Conservation (phyloP, 2,329 filamentous ascomycete genomes). For the Mycogone perniciosa region DNA sequence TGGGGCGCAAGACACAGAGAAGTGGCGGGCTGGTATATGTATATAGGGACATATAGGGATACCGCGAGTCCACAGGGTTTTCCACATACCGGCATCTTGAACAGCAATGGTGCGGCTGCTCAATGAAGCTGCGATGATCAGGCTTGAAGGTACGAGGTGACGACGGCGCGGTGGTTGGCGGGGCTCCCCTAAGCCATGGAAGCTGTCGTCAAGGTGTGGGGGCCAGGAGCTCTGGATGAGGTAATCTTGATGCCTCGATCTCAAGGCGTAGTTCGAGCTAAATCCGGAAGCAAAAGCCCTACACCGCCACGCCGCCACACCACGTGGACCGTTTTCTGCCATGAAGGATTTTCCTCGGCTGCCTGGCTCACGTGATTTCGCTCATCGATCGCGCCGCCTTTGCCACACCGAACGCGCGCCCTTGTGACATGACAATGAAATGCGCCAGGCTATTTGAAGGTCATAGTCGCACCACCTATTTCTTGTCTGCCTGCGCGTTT, state of each 20-base stretch:
- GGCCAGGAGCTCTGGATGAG: constrained; percentile 1
- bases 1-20: not conserved
- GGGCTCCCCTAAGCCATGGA: constrained; percentile 12
- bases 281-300: not conserved
- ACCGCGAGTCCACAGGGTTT: constrained; percentile 10
- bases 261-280: constrained; percentile 3
- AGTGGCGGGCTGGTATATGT: not conserved
- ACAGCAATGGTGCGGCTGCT: constrained; percentile 19
- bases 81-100: constrained; percentile 43
- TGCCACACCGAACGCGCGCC: constrained; percentile 16
- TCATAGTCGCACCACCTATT: not conserved
- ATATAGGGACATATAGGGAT: constrained; percentile 5
- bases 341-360: constrained; percentile 17
- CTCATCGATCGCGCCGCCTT: constrained; percentile 26
- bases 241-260: constrained; percentile 3
- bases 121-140: constrained; percentile 17
- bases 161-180: constrained; percentile 11
- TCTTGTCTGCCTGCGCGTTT: not conserved
- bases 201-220: constrained; percentile 15
- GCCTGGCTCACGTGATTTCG: constrained; percentile 35
- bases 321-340: not conserved
- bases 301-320: not conserved
- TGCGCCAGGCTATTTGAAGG: constrained; percentile 6
- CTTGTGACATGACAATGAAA: constrained; percentile 9
- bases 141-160: constrained; percentile 12